Evolutionary conservation across 148 eudicot genomes (phyloP).

Genomic region (Chenopodium album): DNA sequence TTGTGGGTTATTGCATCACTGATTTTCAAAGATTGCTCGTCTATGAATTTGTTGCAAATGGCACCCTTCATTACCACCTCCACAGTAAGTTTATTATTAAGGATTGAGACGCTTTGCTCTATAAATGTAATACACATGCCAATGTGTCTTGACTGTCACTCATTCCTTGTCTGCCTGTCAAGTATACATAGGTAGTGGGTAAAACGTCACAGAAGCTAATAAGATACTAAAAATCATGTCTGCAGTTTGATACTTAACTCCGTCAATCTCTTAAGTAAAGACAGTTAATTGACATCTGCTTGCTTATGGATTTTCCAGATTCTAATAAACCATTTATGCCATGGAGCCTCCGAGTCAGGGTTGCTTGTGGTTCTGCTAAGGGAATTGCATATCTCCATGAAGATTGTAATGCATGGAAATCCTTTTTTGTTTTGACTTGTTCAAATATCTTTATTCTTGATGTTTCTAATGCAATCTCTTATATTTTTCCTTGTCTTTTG

Average conservation of each 20-base stretch:
- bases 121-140: background rate
- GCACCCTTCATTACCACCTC: slow-evolving; percentile 84
- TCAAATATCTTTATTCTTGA: background rate
- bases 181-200: background rate
- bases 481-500: slow-evolving; percentile 9
- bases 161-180: background rate
- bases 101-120: background rate
- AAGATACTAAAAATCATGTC: background rate
- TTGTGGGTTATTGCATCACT: slow-evolving; percentile 92
- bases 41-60: slow-evolving; percentile 81
- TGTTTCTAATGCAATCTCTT: background rate
- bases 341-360: slow-evolving; percentile 74
- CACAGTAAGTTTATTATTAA: slow-evolving; percentile 53
- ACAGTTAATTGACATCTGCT: slow-evolving; percentile 6
- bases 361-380: slow-evolving; percentile 84
- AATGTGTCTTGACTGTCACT: background rate
- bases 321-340: slow-evolving; percentile 65
- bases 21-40: slow-evolving; percentile 81
- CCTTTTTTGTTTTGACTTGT: slow-evolving; percentile 7
- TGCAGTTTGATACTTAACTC: background rate
- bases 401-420: slow-evolving; percentile 50
- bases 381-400: slow-evolving; percentile 85
- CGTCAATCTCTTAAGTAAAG: background rate
- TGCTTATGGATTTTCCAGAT: slow-evolving; percentile 35
- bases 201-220: background rate